Percentiles rank a stretch among this genome's conserved stretches.
These are phyloP conservation scores for Asparagopsis taxiformis DNA, from an alignment of 31 red algal genomes.

Conservation along the genomic window DNA sequence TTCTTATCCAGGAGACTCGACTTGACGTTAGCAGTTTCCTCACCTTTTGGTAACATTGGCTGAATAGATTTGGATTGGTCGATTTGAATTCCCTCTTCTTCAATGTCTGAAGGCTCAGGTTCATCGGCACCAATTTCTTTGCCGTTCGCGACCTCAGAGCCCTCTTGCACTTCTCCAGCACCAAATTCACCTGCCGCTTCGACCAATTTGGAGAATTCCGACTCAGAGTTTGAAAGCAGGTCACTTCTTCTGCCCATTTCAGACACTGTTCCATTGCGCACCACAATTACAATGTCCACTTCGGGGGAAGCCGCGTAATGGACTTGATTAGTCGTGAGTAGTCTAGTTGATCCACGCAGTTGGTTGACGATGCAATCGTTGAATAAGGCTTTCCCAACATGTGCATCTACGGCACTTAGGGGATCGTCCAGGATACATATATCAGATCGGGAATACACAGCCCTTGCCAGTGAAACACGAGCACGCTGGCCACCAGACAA, in stretches of 20 bases:
- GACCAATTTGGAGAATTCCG: conserved; percentile 56
- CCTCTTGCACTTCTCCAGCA: neutral
- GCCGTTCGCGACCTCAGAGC: neutral
- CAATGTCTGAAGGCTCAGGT: neutral
- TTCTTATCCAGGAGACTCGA: neutral
- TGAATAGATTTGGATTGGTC: neutral
- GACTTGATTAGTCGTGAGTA: conserved; percentile 91
- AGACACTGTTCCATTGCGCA: conserved; percentile 59
- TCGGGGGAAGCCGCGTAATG: conserved; percentile 67
- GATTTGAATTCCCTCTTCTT: conserved; percentile 10
- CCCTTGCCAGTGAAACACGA: conserved; percentile 78
- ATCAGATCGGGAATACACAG: conserved; percentile 89
- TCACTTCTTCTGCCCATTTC: conserved; percentile 47
- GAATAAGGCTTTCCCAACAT: conserved; percentile 79
- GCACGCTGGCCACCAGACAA: conserved; percentile 85
- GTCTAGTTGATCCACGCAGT: conserved; percentile 55
- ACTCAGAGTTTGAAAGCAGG: conserved; percentile 48
- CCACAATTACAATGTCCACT: conserved; percentile 71
- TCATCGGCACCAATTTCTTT: neutral
- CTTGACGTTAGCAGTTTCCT: neutral
- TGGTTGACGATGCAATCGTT: conserved; percentile 65
- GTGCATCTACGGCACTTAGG: conserved; percentile 86
- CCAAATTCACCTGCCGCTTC: conserved; percentile 58
- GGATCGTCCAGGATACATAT: conserved; percentile 88
- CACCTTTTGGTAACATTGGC: neutral